Evolutionary conservation across 495 filamentous ascomycete species (phyloP), one percentile per base, ranked within the genome.

Genomic region (Talaromyces wortmannii): DNA sequence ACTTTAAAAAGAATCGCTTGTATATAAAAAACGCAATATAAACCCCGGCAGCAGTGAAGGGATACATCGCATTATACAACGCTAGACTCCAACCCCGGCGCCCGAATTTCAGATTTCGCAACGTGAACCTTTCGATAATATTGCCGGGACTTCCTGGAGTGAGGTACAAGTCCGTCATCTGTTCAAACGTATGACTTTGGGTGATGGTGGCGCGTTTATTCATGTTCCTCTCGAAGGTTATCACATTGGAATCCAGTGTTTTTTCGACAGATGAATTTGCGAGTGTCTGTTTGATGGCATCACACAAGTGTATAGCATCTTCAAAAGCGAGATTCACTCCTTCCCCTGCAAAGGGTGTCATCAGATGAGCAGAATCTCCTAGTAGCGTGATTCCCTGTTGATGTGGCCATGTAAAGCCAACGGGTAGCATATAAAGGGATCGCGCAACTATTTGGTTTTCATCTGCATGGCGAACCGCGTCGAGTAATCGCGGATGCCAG

Each of bases 321-420:
- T 72, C 60, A 60, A 84, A 70, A 0, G 77, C 78, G 17, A 78
- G 55, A 49, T 84, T 83, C 6, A 83, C 76, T 5, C 80, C 78
- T 7, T 74, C 76, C 15, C 80, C 82, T 1, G 75, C 78, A 57
- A 83, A 82, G 4, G 79, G 79, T 2, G 79, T 79, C 78, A 81
- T 82, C 4, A 82, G 51, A 62, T 84, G 80, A 3, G 80, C 80
- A n/a, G 82, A 75, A 61, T 84, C 80, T 1, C 82, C 82, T n/a
- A 82, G 68, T 31, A 84, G 61, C 5, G 82, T 80, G 5, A 81
- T 58, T 7, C 78, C 58, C 18, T 12, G 36, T 30, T 6, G 72
- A 61, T 45, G 53, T 52, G 42, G 10, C 75, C 57, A 83, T 71
- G 55, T 76, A 76, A 7, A 78, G 71, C 29, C 77, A 67, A 79